Conservation (phyloP, 2,329 filamentous ascomycete species). For the Fusarium praegraminearum region DNA sequence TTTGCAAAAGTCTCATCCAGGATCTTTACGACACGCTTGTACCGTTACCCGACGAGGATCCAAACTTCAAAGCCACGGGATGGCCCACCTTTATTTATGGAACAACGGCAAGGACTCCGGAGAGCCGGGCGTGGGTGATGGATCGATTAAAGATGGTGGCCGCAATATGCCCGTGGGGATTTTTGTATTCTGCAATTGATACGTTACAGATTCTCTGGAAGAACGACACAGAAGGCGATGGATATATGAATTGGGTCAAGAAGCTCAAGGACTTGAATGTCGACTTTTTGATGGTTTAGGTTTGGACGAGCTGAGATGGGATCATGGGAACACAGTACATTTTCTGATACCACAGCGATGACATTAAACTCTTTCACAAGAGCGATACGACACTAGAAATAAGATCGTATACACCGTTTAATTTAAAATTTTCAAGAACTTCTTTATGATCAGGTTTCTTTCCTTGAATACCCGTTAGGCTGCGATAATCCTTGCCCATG, state of each 20-base stretch:
- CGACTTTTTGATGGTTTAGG: constrained; percentile 51
- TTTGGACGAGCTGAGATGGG: constrained; percentile 25
- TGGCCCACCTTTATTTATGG: constrained; percentile 69
- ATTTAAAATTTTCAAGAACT: background rate
- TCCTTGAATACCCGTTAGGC: constrained; percentile 5
- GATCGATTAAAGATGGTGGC: constrained; percentile 57
- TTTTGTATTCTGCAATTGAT: constrained; percentile 60
- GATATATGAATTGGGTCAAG: constrained; percentile 56
- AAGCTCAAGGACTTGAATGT: constrained; percentile 56
- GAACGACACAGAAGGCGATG: constrained; percentile 48
- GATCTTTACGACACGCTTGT: constrained; percentile 63
- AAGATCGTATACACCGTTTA: background rate
- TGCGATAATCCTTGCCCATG: constrained; percentile 8
- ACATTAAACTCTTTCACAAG: constrained; percentile 4
- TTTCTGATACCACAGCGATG: constrained; percentile 36
- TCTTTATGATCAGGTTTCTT: background rate
- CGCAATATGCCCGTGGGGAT: constrained; percentile 60
- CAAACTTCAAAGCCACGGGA: constrained; percentile 66
- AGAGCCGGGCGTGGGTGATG: constrained; percentile 61
- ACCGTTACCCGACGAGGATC: constrained; percentile 61
- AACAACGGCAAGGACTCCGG: constrained; percentile 59
- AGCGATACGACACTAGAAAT: constrained; percentile 10
- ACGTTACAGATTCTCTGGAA: constrained; percentile 59
- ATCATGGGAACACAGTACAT: constrained; percentile 34
- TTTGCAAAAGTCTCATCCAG: constrained; percentile 53